These are phyloP conservation scores for Cladosporium austrohemisphaericum DNA, from an alignment of 2,329 filamentous ascomycete species.

Conservation along the genomic window DNA sequence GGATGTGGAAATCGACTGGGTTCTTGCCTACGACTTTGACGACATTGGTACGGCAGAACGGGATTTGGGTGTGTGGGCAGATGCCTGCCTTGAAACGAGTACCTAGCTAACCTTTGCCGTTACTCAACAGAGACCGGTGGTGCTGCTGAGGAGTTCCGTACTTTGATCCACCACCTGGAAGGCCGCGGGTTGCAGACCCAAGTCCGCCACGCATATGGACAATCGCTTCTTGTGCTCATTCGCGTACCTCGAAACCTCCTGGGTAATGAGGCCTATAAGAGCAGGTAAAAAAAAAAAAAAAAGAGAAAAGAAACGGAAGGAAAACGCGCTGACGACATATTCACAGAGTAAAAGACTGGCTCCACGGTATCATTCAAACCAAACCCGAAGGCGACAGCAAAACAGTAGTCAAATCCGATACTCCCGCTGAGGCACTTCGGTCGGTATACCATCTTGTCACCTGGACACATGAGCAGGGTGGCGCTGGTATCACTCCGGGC, in stretches of 20 bases:
- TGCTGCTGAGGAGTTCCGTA: slow-evolving; percentile 10
- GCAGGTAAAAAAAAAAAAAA: background rate
- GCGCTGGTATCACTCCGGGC: slow-evolving; percentile 8
- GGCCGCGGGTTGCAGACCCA: slow-evolving; percentile 9
- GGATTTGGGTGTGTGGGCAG: slow-evolving; percentile 11
- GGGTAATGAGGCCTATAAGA: slow-evolving; percentile 8
- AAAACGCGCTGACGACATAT: too few relatives aligned
- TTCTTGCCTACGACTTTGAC: slow-evolving; percentile 13
- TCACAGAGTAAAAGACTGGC: slow-evolving; percentile 11
- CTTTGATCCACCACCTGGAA: slow-evolving; percentile 7
- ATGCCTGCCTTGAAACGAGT: background rate
- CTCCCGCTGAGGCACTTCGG: slow-evolving; percentile 9
- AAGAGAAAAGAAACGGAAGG: too few relatives aligned
- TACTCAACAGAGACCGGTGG: background rate
- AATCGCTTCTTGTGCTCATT: slow-evolving; percentile 11
- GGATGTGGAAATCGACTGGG: slow-evolving; percentile 14
- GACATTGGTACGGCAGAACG: slow-evolving; percentile 10
- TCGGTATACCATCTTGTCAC: slow-evolving; percentile 12
- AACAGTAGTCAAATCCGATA: slow-evolving; percentile 11
- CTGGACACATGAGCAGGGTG: slow-evolving; percentile 10
- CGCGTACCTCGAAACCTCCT: slow-evolving; percentile 10
- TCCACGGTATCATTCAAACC: slow-evolving; percentile 7
- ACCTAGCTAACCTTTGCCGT: background rate
- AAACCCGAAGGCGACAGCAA: slow-evolving; percentile 12
- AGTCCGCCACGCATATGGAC: slow-evolving; percentile 9